Percentiles rank a stretch among this genome's conserved stretches.
Evolutionary conservation across 768 basidiomycete genomes (phyloP).

Genomic region (Suillus cothurnatus): DNA sequence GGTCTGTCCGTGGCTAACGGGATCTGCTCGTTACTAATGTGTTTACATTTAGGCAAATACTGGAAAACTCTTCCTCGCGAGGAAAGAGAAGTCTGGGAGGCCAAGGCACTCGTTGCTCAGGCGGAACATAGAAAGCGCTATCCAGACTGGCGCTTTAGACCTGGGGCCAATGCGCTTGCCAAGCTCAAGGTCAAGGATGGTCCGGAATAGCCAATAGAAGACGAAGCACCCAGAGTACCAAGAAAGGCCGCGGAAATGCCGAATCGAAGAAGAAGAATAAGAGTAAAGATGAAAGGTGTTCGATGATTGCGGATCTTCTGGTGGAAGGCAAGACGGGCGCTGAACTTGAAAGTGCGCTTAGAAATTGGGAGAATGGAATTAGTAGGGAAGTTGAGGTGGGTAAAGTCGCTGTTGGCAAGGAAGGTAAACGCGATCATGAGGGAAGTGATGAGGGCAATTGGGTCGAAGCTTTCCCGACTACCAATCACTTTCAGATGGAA

Average conservation of each 20-base stretch:
- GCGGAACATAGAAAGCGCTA: conserved; percentile 74
- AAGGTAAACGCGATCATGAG: conserved; percentile 10
- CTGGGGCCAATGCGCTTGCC: conserved; percentile 51
- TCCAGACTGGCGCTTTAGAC: conserved; percentile 83
- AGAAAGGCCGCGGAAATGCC: conserved; percentile 33
- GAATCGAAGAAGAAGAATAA: conserved; percentile 30
- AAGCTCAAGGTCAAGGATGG: conserved; percentile 44
- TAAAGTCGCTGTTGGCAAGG: conserved; percentile 12
- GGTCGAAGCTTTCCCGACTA: conserved; percentile 19
- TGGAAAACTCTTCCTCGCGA: conserved; percentile 72
- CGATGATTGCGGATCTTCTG: conserved; percentile 67
- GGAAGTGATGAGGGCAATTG: conserved; percentile 27
- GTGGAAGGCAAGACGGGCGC: conserved; percentile 67
- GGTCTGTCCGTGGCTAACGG: conserved; percentile 40
- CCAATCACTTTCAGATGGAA: conserved; percentile 10
- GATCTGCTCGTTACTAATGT: not conserved
- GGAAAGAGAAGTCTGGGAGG: conserved; percentile 78
- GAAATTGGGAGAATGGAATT: conserved; percentile 43
- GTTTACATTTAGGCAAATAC: conserved; percentile 52
- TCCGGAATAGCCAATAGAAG: conserved; percentile 30
- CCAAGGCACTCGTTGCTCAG: conserved; percentile 68
- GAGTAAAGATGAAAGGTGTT: conserved; percentile 54
- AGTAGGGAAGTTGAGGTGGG: conserved; percentile 9
- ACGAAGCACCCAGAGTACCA: conserved; percentile 29
- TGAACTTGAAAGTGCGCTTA: conserved; percentile 62